Evolutionary conservation across 306 rosid species (phyloP).

Genomic region (Begonia masoniana): DNA sequence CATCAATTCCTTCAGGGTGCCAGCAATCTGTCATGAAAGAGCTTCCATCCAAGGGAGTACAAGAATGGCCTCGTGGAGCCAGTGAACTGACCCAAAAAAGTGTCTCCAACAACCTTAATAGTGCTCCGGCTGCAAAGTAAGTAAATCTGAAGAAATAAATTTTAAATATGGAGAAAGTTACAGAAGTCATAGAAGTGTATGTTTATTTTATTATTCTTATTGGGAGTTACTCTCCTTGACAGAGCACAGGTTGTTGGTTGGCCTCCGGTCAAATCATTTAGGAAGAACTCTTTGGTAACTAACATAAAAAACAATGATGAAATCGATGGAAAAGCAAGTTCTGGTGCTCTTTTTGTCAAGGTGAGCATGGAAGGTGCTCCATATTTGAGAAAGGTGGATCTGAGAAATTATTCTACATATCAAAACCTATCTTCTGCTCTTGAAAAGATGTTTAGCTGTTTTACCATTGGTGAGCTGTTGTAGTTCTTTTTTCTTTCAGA

Average conservation of each 20-base stretch:
- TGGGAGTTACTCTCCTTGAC: slow-evolving; percentile 9
- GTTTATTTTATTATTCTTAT: background rate
- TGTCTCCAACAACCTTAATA: slow-evolving; percentile 28
- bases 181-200: background rate
- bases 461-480: slow-evolving; percentile 55
- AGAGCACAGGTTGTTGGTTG: slow-evolving; percentile 99
- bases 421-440: slow-evolving; percentile 87
- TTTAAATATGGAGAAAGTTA: too few species aligned
- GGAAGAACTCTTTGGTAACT: slow-evolving; percentile 72
- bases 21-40: slow-evolving; percentile 44
- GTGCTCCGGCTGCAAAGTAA: slow-evolving; percentile 39
- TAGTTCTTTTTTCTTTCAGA: background rate
- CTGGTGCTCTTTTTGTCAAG: slow-evolving; percentile 71
- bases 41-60: slow-evolving; percentile 35
- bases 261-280: slow-evolving; percentile 89
- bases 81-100: slow-evolving; percentile 35
- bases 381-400: slow-evolving; percentile 89
- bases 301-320: slow-evolving; percentile 75
- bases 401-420: slow-evolving; percentile 63
- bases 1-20: slow-evolving; percentile 25
- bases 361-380: slow-evolving; percentile 99
- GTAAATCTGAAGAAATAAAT: too few species aligned
- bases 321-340: slow-evolving; percentile 83
- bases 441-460: slow-evolving; percentile 96
- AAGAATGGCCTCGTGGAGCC: slow-evolving; percentile 51